Evolutionary conservation across 2,329 filamentous ascomycete genomes (phyloP).

Genomic region (Trichoderma sp.): DNA sequence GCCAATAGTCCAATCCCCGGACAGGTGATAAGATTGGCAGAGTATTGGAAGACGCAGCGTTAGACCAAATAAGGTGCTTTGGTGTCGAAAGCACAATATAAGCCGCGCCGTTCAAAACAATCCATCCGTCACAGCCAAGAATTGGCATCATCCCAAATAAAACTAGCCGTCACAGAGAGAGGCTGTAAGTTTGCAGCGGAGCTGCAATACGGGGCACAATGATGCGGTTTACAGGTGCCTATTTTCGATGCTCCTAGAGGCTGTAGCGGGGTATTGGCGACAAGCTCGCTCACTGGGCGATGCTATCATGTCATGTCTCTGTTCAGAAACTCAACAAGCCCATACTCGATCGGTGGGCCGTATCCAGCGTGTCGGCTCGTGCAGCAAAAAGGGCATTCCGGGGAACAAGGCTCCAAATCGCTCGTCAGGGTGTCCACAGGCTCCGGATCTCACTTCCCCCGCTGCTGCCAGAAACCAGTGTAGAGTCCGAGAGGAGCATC

Average conservation of each 20-base stretch:
- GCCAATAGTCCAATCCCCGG: not conserved
- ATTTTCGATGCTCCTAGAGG: not conserved
- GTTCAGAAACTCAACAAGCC: not conserved
- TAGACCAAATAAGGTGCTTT: not conserved
- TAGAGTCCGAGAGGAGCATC: not conserved
- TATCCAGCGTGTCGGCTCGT: conserved; percentile 17
- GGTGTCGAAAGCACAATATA: not conserved
- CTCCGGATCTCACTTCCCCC: not conserved
- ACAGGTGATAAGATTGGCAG: not conserved
- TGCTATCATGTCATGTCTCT: not conserved
- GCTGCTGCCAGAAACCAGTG: not conserved
- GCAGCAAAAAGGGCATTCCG: conserved; percentile 18
- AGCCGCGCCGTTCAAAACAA: not conserved
- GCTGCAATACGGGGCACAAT: conserved; percentile 6
- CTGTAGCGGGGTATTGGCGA: conserved; percentile 4
- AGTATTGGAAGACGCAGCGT: not conserved
- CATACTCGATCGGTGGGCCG: conserved; percentile 8
- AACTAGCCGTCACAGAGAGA: not conserved
- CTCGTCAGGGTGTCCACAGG: conserved; percentile 17
- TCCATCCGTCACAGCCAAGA: not conserved
- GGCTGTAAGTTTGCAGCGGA: not conserved
- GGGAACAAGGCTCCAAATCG: conserved; percentile 20
- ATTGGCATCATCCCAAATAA: not conserved
- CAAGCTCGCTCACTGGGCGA: not conserved
- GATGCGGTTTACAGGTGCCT: conserved; percentile 16